Evolutionary conservation across 768 basidiomycete genomes (phyloP).

Genomic region (Cyclocybe aegerita): DNA sequence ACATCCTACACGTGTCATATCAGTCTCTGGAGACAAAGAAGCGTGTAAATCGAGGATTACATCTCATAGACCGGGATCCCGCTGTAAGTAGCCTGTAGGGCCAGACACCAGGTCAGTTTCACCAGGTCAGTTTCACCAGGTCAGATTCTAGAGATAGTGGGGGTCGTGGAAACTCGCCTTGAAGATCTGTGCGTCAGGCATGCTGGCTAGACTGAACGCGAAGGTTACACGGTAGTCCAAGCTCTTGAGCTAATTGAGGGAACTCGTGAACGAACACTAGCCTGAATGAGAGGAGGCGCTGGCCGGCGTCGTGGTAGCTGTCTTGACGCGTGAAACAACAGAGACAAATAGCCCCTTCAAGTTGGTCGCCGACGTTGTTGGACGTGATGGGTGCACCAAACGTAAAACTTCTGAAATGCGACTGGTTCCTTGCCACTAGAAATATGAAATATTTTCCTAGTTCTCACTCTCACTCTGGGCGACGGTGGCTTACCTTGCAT

Average conservation of each 20-base stretch:
- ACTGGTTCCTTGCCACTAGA: no score
- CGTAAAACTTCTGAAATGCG: no score
- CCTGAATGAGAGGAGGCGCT: conserved; percentile 3
- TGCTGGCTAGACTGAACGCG: conserved; percentile 24
- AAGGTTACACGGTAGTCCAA: not conserved
- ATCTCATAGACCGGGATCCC: conserved; percentile 93
- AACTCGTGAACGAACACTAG: not conserved
- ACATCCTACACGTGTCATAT: conserved; percentile 70
- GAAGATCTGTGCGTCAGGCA: conserved; percentile 88
- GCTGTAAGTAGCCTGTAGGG: conserved; percentile 80
- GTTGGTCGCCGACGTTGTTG: no score
- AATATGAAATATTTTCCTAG: no score
- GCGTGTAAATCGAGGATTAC: conserved; percentile 50
- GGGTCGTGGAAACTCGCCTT: conserved; percentile 50
- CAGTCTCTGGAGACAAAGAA: conserved; percentile 23
- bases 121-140: conserved; percentile 24
- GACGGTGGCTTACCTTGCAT: no score
- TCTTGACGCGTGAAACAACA: conserved; percentile 44
- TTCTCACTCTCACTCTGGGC: no score
- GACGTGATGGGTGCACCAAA: no score
- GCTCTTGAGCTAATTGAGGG: not conserved
- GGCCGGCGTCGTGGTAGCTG: conserved; percentile 21
- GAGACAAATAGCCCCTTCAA: conserved; percentile 24
- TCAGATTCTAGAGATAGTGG: conserved; percentile 17
- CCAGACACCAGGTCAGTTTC: conserved; percentile 20